These are phyloP conservation scores for Microstegium vimineum DNA, from an alignment of 176 grass and related monocot species.

Conservation along the genomic window DNA sequence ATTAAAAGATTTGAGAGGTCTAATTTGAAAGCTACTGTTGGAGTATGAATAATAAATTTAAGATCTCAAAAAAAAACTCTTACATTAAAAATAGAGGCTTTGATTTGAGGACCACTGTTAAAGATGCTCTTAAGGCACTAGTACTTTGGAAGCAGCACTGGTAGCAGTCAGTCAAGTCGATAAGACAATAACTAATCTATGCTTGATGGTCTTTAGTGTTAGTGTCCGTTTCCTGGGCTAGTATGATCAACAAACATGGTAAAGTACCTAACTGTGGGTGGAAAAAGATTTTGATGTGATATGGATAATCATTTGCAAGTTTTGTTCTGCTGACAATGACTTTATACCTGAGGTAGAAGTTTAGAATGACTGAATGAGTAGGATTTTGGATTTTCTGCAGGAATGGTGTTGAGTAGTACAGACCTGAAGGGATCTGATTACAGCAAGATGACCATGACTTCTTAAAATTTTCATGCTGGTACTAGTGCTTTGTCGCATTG, in stretches of 20 bases:
- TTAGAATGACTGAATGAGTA: background rate
- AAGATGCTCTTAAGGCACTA: background rate
- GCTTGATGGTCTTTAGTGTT: conserved; percentile 20
- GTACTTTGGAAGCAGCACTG: conserved; percentile 18
- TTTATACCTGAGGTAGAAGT: background rate
- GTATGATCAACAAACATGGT: conserved; percentile 11
- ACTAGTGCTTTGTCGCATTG: background rate
- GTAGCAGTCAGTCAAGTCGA: conserved; percentile 16
- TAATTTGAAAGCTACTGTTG: no score
- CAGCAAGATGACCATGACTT: conserved; percentile 23
- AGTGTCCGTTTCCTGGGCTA: background rate
- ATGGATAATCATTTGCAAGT: conserved; percentile 33
- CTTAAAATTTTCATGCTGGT: conserved; percentile 13
- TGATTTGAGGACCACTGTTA: no score
- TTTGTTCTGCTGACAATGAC: background rate
- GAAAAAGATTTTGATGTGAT: conserved; percentile 29
- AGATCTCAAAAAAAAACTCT: no score
- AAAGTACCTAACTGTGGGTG: conserved; percentile 31
- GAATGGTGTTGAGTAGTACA: conserved; percentile 14
- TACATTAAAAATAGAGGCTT: no score
- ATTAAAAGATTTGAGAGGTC: no score
- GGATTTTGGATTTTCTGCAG: background rate
- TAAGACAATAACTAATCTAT: conserved; percentile 20
- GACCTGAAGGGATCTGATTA: background rate
- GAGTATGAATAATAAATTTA: no score